These are phyloP conservation scores for Adiantum capillusveneris DNA, from an alignment of 75 land plant species.

Conservation along the genomic window DNA sequence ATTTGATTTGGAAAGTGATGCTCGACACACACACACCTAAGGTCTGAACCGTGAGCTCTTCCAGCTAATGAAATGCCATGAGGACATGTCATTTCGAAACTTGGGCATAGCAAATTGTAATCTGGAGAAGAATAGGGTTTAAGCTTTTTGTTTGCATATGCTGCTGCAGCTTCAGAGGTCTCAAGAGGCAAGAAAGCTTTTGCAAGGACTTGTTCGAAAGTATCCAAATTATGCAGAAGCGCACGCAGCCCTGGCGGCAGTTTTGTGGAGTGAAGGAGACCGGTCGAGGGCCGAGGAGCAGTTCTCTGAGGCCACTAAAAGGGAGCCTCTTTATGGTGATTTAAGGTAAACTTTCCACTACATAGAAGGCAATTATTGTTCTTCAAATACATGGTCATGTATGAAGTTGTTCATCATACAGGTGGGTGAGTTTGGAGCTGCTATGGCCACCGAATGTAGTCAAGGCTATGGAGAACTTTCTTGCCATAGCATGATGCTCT, in stretches of 20 bases:
- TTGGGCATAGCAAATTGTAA: too few species aligned
- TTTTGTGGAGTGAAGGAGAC: conserved; percentile 27
- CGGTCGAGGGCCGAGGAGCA: conserved; percentile 24
- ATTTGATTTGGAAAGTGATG: too few species aligned
- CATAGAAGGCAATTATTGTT: background rate
- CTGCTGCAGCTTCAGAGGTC: conserved; percentile 22
- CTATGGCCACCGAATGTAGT: conserved; percentile 36
- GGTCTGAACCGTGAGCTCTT: too few species aligned
- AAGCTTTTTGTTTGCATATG: too few species aligned
- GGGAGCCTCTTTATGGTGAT: conserved; percentile 19
- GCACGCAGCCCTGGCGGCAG: conserved; percentile 32
- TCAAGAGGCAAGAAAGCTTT: conserved; percentile 32
- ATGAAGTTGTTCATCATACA: background rate
- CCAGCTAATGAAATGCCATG: too few species aligned
- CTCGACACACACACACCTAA: too few species aligned
- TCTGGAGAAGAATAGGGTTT: too few species aligned
- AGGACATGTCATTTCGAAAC: too few species aligned
- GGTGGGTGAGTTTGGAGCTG: conserved; percentile 26
- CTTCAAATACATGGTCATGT: background rate
- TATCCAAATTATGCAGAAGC: conserved; percentile 42
- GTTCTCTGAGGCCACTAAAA: conserved; percentile 22
- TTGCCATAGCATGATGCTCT: conserved; percentile 19
- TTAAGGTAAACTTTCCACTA: conserved; percentile 13
- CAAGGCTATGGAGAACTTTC: conserved; percentile 30
- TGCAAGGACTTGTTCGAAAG: conserved; percentile 36